Conservation (phyloP, 2,329 filamentous ascomycete genomes). For the Fusarium sulawesiense region DNA sequence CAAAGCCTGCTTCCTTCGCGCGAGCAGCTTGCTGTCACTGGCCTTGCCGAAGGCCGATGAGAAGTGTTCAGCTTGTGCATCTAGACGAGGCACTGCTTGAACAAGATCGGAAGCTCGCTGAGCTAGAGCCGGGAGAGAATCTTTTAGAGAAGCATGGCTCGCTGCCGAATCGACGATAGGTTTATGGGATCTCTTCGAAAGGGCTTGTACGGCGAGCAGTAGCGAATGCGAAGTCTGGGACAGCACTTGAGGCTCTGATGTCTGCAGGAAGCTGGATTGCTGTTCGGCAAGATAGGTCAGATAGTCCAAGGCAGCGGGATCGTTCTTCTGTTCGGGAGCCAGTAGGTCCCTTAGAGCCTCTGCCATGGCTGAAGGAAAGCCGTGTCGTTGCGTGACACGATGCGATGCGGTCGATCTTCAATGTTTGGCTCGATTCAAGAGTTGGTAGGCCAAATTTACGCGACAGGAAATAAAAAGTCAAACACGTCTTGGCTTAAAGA, state of each 20-base stretch:
- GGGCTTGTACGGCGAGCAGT: slow-evolving; percentile 83
- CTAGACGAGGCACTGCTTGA: slow-evolving; percentile 79
- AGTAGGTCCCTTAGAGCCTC: slow-evolving; percentile 53
- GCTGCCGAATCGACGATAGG: slow-evolving; percentile 83
- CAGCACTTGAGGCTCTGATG: slow-evolving; percentile 82
- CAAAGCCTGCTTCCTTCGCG: slow-evolving; percentile 80
- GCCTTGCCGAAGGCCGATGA: slow-evolving; percentile 84
- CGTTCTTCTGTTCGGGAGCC: slow-evolving; percentile 49
- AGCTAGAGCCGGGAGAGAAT: slow-evolving; percentile 77
- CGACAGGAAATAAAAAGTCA: not conserved
- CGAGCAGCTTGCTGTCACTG: slow-evolving; percentile 75
- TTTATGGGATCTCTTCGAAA: slow-evolving; percentile 91
- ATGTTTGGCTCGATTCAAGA: not conserved
- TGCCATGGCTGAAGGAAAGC: slow-evolving; percentile 47
- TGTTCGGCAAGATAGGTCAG: slow-evolving; percentile 82
- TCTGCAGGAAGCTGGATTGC: slow-evolving; percentile 76
- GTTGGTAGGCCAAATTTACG: not conserved
- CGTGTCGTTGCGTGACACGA: not conserved
- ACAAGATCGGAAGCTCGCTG: slow-evolving; percentile 74
- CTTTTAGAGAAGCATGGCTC: slow-evolving; percentile 77
- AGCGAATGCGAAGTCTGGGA: slow-evolving; percentile 83
- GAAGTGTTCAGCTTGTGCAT: slow-evolving; percentile 82
- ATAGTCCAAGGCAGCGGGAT: slow-evolving; percentile 73
- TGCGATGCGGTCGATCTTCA: not conserved
- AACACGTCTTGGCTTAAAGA: not conserved